Evolutionary conservation across 169 alveolate species (phyloP).

Genomic region (Plasmodium vivax): DNA sequence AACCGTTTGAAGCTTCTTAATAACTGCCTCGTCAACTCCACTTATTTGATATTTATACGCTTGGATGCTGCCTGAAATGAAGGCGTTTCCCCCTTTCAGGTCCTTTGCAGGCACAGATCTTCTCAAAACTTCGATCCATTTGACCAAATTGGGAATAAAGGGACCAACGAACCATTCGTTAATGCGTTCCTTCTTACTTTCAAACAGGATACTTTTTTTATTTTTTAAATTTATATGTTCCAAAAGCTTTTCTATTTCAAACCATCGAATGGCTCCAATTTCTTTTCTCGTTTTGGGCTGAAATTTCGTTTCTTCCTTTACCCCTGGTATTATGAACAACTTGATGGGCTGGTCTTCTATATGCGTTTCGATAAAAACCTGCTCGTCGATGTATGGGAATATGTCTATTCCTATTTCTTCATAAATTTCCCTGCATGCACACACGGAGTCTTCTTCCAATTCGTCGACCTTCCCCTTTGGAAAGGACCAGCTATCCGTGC

Average conservation of each 20-base stretch:
- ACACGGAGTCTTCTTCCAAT: constrained; percentile 91
- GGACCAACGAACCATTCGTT: constrained; percentile 65
- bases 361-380: constrained; percentile 83
- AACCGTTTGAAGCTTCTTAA: constrained; percentile 78
- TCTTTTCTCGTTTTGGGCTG: constrained; percentile 89
- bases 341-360: constrained; percentile 87
- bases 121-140: constrained; percentile 76
- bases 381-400: constrained; percentile 81
- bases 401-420: constrained; percentile 95
- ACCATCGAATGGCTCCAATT: constrained; percentile 89
- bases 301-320: constrained; percentile 83
- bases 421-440: constrained; percentile 94
- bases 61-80: constrained; percentile 6
- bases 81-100: neutral
- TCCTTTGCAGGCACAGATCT: constrained; percentile 17
- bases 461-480: constrained; percentile 97
- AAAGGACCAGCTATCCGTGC: constrained; percentile 90
- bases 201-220: constrained; percentile 67
- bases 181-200: constrained; percentile 70
- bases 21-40: constrained; percentile 31
- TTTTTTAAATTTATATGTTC: constrained; percentile 30
- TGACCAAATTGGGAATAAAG: constrained; percentile 78
- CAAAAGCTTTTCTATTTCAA: constrained; percentile 77
- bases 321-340: constrained; percentile 90
- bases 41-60: constrained; percentile 47